Evolutionary conservation across 2,329 filamentous ascomycete species (phyloP).

Genomic region (Cryoendolithus antarcticus): DNA sequence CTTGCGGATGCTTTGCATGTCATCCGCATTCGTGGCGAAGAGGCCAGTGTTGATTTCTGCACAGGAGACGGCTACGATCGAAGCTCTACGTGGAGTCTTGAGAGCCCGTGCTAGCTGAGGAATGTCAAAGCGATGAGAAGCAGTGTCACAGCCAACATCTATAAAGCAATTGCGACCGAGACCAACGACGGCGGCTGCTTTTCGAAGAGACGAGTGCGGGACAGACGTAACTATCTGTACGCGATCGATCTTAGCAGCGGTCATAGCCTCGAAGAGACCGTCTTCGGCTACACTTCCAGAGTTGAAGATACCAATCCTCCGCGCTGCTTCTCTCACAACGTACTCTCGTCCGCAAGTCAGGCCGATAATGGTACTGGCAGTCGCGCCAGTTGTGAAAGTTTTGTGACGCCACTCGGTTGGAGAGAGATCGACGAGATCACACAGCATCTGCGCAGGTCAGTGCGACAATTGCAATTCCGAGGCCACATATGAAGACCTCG

Average conservation of each 20-base stretch:
- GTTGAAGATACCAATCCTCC: slow-evolving; percentile 11
- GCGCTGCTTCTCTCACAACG: slow-evolving; percentile 38
- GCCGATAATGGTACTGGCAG: slow-evolving; percentile 52
- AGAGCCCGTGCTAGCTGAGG: slow-evolving; percentile 51
- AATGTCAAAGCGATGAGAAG: slow-evolving; percentile 61
- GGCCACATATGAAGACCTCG: slow-evolving; percentile 56
- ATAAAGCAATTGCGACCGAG: slow-evolving; percentile 59
- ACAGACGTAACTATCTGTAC: slow-evolving; percentile 70
- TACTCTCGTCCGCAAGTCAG: slow-evolving; percentile 60
- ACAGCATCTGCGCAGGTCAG: slow-evolving; percentile 59
- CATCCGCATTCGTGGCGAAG: slow-evolving; percentile 53
- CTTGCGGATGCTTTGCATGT: slow-evolving; percentile 50
- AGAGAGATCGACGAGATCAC: slow-evolving; percentile 52
- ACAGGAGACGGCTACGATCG: slow-evolving; percentile 67
- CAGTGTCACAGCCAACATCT: slow-evolving; percentile 40
- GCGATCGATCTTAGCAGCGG: slow-evolving; percentile 48
- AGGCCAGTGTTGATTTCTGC: slow-evolving; percentile 85
- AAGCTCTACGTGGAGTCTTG: slow-evolving; percentile 40
- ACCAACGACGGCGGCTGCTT: slow-evolving; percentile 72
- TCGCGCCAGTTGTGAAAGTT: slow-evolving; percentile 67
- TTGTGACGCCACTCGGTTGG: slow-evolving; percentile 52
- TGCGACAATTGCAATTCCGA: slow-evolving; percentile 86
- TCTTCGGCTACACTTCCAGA: slow-evolving; percentile 48
- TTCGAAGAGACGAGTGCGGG: slow-evolving; percentile 71
- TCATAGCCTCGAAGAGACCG: slow-evolving; percentile 57